Conservation (phyloP, 257 asterid genomes). For the Lavandula angustifolia region DNA sequence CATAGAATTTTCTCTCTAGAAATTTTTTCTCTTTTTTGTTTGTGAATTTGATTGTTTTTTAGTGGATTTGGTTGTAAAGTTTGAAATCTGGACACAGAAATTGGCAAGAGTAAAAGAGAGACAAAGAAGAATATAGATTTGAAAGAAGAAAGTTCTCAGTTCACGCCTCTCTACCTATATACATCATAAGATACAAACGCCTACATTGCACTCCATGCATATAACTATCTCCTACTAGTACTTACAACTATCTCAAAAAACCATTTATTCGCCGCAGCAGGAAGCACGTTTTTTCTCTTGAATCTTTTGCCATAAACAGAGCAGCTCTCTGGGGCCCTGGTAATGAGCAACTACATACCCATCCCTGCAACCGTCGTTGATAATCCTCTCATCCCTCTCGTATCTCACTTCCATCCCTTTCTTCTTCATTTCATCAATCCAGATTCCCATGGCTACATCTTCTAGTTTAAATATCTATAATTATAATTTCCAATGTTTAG, state of each 20-base stretch:
- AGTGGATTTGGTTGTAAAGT: too few species aligned
- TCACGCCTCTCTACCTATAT: slow-evolving; percentile 20
- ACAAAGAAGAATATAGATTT: too few species aligned
- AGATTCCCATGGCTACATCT: slow-evolving; percentile 96
- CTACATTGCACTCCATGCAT: slow-evolving; percentile 21
- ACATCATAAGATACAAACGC: slow-evolving; percentile 36
- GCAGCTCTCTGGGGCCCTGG: slow-evolving; percentile 90
- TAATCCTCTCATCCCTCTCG: slow-evolving; percentile 73
- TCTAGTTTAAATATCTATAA: slow-evolving; percentile 93
- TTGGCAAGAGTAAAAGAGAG: too few species aligned
- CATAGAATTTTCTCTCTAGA: too few species aligned
- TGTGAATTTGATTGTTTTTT: too few species aligned
- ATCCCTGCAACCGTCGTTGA: slow-evolving; percentile 73
- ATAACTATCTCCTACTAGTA: slow-evolving; percentile 24
- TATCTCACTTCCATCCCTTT: slow-evolving; percentile 68
- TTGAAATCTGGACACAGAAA: too few species aligned
- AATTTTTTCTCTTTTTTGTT: too few species aligned
- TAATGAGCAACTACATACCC: slow-evolving; percentile 88
- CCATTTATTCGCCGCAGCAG: slow-evolving; percentile 68
- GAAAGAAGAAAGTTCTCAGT: too few species aligned
- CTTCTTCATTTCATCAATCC: slow-evolving; percentile 82
- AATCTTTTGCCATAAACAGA: slow-evolving; percentile 94
- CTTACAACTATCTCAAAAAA: slow-evolving; percentile 21
- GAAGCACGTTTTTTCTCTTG: slow-evolving; percentile 59
- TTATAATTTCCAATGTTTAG: not conserved